Conservation (phyloP, 139 green algal species). For the Closterium sp. region DNA sequence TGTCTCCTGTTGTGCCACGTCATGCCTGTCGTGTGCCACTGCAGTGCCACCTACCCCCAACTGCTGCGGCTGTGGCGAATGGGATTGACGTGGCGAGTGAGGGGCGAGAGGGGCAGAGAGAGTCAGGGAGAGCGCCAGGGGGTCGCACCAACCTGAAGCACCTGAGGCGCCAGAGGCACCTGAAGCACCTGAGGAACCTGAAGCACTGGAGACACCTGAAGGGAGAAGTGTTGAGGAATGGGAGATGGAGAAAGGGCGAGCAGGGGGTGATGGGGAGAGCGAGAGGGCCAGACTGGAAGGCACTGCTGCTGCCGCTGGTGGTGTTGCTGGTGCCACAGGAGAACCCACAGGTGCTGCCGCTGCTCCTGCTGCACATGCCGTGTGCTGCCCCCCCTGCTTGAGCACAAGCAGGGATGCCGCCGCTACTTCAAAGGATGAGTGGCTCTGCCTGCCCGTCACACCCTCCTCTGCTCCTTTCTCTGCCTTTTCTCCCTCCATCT, state of each 20-base stretch:
- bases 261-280: neutral
- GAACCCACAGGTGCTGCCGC: neutral
- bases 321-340: neutral
- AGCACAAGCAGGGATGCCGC: neutral
- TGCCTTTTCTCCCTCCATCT: neutral
- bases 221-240: neutral
- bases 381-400: neutral
- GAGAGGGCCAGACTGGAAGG: neutral
- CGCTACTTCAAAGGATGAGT: neutral
- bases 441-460: neutral
- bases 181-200: neutral
- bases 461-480: neutral
- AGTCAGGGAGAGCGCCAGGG: neutral
- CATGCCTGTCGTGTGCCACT: neutral
- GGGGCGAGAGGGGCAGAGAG: neutral
- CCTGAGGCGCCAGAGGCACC: neutral
- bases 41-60: neutral
- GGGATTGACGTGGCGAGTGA: neutral
- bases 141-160: neutral
- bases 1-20: neutral
- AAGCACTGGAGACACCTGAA: neutral
- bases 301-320: neutral
- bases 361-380: neutral
- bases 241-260: neutral
- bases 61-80: neutral